These are phyloP conservation scores for Haplographium delicatum DNA, from an alignment of 495 filamentous ascomycete species.

Conservation along the genomic window DNA sequence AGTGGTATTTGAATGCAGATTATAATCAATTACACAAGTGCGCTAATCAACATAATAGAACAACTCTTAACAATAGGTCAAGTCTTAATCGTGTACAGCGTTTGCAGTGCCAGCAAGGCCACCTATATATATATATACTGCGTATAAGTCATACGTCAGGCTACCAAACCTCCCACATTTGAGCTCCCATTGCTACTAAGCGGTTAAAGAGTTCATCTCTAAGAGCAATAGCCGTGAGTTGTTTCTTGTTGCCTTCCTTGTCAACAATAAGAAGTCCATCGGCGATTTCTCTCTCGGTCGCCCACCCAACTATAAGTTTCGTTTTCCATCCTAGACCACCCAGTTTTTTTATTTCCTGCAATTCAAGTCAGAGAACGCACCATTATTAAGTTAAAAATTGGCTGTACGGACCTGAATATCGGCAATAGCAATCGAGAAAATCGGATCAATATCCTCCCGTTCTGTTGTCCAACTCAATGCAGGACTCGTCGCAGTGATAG, in stretches of 20 bases:
- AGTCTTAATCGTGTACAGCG: too few relatives aligned
- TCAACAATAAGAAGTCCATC: conserved; percentile 72
- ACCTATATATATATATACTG: too few relatives aligned
- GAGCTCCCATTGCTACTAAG: conserved; percentile 71
- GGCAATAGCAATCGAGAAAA: conserved; percentile 48
- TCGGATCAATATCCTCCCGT: conserved; percentile 46
- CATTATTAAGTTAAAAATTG: too few relatives aligned
- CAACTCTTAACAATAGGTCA: too few relatives aligned
- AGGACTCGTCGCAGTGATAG: conserved; percentile 53
- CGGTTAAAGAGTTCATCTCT: conserved; percentile 85
- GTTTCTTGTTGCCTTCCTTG: conserved; percentile 45
- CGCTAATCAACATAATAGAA: too few relatives aligned
- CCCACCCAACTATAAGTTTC: conserved; percentile 80
- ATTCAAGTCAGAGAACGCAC: not conserved
- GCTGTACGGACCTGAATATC: conserved; percentile 33
- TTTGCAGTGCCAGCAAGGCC: too few relatives aligned
- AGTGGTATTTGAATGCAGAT: too few relatives aligned
- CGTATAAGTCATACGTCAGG: too few relatives aligned
- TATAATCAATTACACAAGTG: too few relatives aligned
- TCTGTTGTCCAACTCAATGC: conserved; percentile 51
- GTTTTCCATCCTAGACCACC: conserved; percentile 88
- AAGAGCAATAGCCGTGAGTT: conserved; percentile 66
- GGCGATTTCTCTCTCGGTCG: conserved; percentile 65
- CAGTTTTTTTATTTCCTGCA: conserved; percentile 66
- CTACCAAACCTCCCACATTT: conserved; percentile 86